These are phyloP conservation scores for Sordaria brevicollis DNA, from an alignment of 495 filamentous ascomycete genomes.

Conservation along the genomic window DNA sequence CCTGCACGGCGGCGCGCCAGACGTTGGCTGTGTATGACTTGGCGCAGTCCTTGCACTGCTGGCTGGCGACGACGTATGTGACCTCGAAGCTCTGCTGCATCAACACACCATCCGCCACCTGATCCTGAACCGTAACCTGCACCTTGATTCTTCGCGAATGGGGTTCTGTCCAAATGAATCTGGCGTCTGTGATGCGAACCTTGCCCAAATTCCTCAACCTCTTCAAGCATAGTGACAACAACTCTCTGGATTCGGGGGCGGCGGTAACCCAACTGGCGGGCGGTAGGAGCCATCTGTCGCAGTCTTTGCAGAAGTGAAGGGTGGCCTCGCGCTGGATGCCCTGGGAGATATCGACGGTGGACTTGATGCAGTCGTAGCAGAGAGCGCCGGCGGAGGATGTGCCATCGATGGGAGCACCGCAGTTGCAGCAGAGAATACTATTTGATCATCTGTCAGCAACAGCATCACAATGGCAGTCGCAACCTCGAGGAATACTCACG, in stretches of 20 bases:
- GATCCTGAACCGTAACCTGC: constrained; percentile 81
- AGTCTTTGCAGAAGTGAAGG: constrained; percentile 79
- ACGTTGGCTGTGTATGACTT: constrained; percentile 95
- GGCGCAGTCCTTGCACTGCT: constrained; percentile 84
- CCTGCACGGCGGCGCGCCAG: constrained; percentile 51
- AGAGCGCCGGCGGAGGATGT: constrained; percentile 77
- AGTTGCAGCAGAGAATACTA: constrained; percentile 91
- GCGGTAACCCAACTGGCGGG: constrained; percentile 78
- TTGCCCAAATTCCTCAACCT: constrained; percentile 71
- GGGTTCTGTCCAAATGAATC: constrained; percentile 97
- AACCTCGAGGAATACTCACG: constrained; percentile 34
- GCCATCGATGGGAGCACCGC: constrained; percentile 86
- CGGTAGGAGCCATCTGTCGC: constrained; percentile 87
- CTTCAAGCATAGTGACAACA: constrained; percentile 80
- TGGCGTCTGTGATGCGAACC: constrained; percentile 86
- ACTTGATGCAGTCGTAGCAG: constrained; percentile 88
- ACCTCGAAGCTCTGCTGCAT: constrained; percentile 94
- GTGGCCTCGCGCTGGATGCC: constrained; percentile 80
- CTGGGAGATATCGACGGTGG: constrained; percentile 85
- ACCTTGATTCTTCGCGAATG: constrained; percentile 84
- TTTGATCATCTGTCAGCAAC: constrained; percentile 7
- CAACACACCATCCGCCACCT: constrained; percentile 61
- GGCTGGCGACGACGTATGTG: constrained; percentile 74
- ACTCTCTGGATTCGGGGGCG: constrained; percentile 71
- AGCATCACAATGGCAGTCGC: no score